A percentile compares a stretch with the other conserved stretches of the same genome.
Evolutionary conservation across 352 stramenopile species (phyloP).

Genomic region (Pythium dissimile): DNA sequence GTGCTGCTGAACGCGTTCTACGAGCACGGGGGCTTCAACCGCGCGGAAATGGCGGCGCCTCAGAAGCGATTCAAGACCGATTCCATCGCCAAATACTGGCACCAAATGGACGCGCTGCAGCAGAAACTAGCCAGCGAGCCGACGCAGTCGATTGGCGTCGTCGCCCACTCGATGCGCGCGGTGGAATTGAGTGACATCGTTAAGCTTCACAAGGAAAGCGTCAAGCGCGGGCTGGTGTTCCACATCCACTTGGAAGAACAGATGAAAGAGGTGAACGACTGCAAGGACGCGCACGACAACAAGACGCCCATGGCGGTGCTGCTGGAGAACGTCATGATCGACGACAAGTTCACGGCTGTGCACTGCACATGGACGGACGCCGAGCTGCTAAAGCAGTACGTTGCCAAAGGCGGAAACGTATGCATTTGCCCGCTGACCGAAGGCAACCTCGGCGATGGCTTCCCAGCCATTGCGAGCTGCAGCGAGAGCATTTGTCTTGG

Average conservation of each 20-base stretch:
- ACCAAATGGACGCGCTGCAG: constrained; percentile 57
- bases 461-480: constrained; percentile 65
- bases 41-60: constrained; percentile 49
- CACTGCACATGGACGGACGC: constrained; percentile 73
- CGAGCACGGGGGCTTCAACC: constrained; percentile 63
- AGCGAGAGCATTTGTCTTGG: constrained; percentile 62
- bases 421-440: constrained; percentile 77
- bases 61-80: constrained; percentile 74
- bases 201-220: constrained; percentile 62
- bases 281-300: constrained; percentile 48
- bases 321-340: constrained; percentile 59
- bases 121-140: constrained; percentile 21
- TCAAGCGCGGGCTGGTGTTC: constrained; percentile 35
- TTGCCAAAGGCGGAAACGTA: constrained; percentile 59
- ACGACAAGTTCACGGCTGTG: constrained; percentile 74
- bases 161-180: constrained; percentile 74
- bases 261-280: constrained; percentile 76
- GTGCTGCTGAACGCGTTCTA: constrained; percentile 79
- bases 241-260: constrained; percentile 23
- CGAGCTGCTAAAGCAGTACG: constrained; percentile 50
- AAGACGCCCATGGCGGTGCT: constrained; percentile 65
- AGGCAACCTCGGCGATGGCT: constrained; percentile 69
- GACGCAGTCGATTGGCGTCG: constrained; percentile 64
- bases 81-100: constrained; percentile 63
- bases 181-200: constrained; percentile 59